These are phyloP conservation scores for Quercus lobata DNA, from an alignment of 331 rosid genomes.

Conservation along the genomic window DNA sequence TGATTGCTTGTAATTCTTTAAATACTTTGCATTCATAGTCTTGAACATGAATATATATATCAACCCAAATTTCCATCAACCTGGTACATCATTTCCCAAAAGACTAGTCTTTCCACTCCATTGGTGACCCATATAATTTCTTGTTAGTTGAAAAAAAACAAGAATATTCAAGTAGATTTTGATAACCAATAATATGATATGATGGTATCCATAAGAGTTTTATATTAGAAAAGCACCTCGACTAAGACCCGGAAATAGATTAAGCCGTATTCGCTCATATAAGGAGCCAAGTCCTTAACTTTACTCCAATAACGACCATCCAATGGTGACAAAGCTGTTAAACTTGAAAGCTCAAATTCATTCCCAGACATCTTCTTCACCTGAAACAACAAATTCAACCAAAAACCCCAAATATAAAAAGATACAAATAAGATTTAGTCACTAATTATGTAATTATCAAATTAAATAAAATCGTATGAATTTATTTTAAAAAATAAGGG, in stretches of 20 bases:
- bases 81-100: no score
- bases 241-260: slow-evolving; percentile 74
- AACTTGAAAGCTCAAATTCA: slow-evolving; percentile 52
- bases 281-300: slow-evolving; percentile 74
- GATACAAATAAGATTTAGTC: no score
- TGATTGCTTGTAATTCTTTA: no score
- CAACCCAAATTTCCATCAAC: not conserved
- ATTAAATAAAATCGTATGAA: not conserved
- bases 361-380: slow-evolving; percentile 14
- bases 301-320: slow-evolving; percentile 87
- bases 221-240: slow-evolving; percentile 48
- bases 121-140: not conserved
- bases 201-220: no score
- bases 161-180: not conserved
- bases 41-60: no score
- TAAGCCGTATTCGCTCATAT: slow-evolving; percentile 69
- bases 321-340: slow-evolving; percentile 83
- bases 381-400: slow-evolving; percentile 15
- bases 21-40: no score
- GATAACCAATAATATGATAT: no score
- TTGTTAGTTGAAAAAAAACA: not conserved
- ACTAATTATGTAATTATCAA: not conserved
- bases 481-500: not conserved
- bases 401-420: not conserved
- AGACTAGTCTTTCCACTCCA: no score